phyloP scores from a whole-genome alignment of 2,329 filamentous ascomycete species.

The Stagonosporopsis chrysanthemi region DNA sequence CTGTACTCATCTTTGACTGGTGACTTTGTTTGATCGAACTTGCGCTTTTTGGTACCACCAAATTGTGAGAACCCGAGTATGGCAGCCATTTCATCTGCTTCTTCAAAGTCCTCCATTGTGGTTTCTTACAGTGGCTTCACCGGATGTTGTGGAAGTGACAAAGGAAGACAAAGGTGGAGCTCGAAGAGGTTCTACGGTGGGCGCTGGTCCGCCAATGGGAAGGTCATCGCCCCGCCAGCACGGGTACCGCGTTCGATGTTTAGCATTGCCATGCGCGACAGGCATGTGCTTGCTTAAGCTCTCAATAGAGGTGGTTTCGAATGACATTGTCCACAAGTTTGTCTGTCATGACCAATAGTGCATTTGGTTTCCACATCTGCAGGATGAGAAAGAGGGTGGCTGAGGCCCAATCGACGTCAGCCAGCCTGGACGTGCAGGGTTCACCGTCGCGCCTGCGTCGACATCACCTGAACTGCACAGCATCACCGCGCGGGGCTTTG shows the following conservation, averaged over 20 bases:
- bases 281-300: constrained; percentile 1
- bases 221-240: not conserved
- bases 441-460: constrained; percentile 11
- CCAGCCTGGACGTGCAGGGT: constrained; percentile 12
- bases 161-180: not conserved
- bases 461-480: constrained; percentile 11
- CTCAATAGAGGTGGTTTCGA: not conserved
- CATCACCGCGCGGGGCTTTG: constrained; percentile 1
- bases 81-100: constrained; percentile 64
- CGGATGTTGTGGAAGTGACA: not conserved
- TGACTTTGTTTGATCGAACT: constrained; percentile 67
- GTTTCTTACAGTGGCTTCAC: not conserved
- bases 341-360: not conserved
- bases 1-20: constrained; percentile 42
- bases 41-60: constrained; percentile 72
- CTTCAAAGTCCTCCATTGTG: constrained; percentile 41
- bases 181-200: constrained; percentile 3
- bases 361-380: not conserved
- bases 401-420: constrained; percentile 19
- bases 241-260: constrained; percentile 1
- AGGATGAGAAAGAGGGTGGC: constrained; percentile 7
- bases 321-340: not conserved
- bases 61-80: constrained; percentile 79
- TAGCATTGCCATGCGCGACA: not conserved
- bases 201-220: constrained; percentile 10